Base-by-base conservation (phyloP, 805 yeast species). In the Candida palmyrensis region DNA sequence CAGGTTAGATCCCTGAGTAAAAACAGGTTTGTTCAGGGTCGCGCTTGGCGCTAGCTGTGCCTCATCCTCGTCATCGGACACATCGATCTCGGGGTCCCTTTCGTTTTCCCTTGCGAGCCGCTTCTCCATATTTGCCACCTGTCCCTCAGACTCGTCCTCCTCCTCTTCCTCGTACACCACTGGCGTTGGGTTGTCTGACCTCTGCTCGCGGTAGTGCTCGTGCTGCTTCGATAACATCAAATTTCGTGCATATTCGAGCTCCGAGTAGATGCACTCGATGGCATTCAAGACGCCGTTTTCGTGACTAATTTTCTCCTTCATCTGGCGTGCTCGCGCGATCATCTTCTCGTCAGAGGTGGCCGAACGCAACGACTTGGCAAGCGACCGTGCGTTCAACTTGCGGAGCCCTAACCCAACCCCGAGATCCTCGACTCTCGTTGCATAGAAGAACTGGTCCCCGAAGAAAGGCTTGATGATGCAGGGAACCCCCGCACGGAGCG, bases 371-470 rank as follows among this genome's bases (percentile, higher is more conserved):
- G 95, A 96, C 35, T 74, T 73, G 1, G 82, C 59, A 36, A 90
- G 62, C 1, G 76, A 66, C 39, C 71, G 70, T 18, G 71, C 69
- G 43, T 82, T 86, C 45, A 90, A 65, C 45, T 83, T 79, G 53
- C 70, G 75, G 41, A 90, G 56, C 2, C 75, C 70, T 8, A 88
- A 44, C 2, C 97, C 97, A 16, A 76, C 90, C 1, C 96, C 96
- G 23, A 87, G 66, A 39, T 88, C 97, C 44, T 87, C 95, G 2
- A 90, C 82, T 38, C 97, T 68, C 15, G 73, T 66, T 0, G 95
- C 96, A 55, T 85, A 90, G 53, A 90, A 90, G 51, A 85, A 89
- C 57, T 90, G 97, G 57, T 90, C 97, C 0, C 96, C 97, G 55
- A 90, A 90, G 50, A 90, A 90, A 2, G 97, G 97, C 54, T 89